phyloP scores from a whole-genome alignment of 2,329 filamentous ascomycete genomes.

The Dactylellina drechsleri region DNA sequence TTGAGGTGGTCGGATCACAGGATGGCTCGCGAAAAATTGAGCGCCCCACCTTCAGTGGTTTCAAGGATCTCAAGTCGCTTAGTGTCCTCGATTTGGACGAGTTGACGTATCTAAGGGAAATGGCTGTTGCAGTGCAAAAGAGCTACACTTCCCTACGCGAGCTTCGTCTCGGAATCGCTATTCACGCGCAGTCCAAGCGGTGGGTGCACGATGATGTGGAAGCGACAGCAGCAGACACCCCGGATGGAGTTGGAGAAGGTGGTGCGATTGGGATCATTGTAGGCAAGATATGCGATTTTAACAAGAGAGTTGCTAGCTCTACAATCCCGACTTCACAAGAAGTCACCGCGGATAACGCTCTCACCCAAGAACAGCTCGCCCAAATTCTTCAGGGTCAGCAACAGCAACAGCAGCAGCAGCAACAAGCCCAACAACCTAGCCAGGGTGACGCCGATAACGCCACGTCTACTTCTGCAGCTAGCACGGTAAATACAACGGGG shows the following conservation, averaged over 20 bases:
- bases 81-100: conserved; percentile 85
- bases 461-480: conserved; percentile 38
- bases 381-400: conserved; percentile 52
- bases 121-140: conserved; percentile 78
- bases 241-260: conserved; percentile 64
- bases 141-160: conserved; percentile 75
- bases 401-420: conserved; percentile 47
- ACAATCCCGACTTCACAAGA: conserved; percentile 35
- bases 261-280: conserved; percentile 76
- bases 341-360: conserved; percentile 33
- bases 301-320: conserved; percentile 56
- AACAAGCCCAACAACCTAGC: conserved; percentile 41
- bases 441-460: conserved; percentile 42
- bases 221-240: conserved; percentile 45
- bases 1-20: conserved; percentile 63
- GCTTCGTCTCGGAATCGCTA: conserved; percentile 77
- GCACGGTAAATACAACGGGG: conserved; percentile 38
- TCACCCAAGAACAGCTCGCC: conserved; percentile 54
- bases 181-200: conserved; percentile 61
- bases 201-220: conserved; percentile 57
- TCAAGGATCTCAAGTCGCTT: conserved; percentile 78
- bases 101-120: conserved; percentile 82
- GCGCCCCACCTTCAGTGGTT: conserved; percentile 80
- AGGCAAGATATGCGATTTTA: conserved; percentile 73
- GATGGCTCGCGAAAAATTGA: conserved; percentile 71